Evolutionary conservation across 352 stramenopile genomes (phyloP).

Genomic region (Blastocystis sp.): DNA sequence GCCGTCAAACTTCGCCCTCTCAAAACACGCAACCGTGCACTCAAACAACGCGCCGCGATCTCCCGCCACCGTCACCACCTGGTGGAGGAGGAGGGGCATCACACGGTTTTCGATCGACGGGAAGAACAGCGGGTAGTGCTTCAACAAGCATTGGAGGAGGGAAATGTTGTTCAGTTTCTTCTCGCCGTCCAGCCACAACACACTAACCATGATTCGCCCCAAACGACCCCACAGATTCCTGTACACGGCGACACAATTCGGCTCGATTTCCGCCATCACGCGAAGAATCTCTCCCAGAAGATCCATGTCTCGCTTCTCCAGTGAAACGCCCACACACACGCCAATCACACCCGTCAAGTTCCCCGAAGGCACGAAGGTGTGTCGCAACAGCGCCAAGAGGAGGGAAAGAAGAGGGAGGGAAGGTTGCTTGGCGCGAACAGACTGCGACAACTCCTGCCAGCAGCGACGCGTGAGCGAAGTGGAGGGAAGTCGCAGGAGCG

Average conservation of each 20-base stretch:
- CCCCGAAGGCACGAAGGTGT: not conserved
- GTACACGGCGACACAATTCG: not conserved
- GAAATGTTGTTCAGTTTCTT: not conserved
- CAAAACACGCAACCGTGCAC: not conserved
- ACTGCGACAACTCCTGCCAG: not conserved
- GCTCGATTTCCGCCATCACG: not conserved
- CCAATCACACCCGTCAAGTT: not conserved
- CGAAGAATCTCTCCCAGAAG: not conserved
- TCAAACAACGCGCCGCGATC: not conserved
- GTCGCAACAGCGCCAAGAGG: not conserved
- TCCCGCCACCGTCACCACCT: not conserved
- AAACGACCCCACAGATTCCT: not conserved
- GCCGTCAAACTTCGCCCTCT: not conserved
- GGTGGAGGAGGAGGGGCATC: not conserved
- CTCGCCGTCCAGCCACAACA: not conserved
- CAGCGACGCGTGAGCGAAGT: not conserved
- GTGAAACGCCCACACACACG: not conserved
- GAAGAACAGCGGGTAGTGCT: not conserved
- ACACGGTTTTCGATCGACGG: not conserved
- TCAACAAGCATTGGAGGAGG: not conserved
- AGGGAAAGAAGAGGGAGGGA: not conserved
- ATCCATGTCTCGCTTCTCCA: not conserved
- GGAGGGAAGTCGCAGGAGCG: not conserved
- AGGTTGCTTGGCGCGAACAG: not conserved
- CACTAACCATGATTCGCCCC: not conserved